Base-by-base conservation (phyloP, 2,329 filamentous ascomycete genomes). In the Fusarium nanum region DNA sequence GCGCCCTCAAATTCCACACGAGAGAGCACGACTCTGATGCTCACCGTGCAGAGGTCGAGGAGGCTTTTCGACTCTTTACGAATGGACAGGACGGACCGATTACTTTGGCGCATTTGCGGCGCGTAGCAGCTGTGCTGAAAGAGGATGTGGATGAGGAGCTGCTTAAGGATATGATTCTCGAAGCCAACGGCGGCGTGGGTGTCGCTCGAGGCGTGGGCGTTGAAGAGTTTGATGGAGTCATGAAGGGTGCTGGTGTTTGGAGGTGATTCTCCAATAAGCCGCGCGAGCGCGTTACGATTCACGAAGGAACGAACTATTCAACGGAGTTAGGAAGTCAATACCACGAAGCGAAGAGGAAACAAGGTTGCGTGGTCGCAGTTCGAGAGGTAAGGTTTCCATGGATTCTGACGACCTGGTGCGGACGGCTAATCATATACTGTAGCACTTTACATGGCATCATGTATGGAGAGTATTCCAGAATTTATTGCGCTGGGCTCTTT, bases 131-230 rank as follows among this genome's bases (percentile, higher is more conserved):
- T 72, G 88, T 93, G 74, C 82, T 99, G 74, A 93, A 93, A 80
- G 93, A 97, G 81, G 93, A 91, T 67, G 90, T 97, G 25, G 88
- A 89, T 63, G 96, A 98, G 75, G 91, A 93, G 50, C 81, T 97
- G 76, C 82, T 99, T 76, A 89, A 88, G 82, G 94, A 98, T 83
- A 99, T 99, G 96, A 91, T 99, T 61, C 83, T 94, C 50, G 95
- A 98, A 84, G 96, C 95, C 50, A 98, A 97, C 79, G 93, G 92
- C 5, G 93, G 93, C 3, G 89, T 86, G 6, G 91, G 92, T 18
- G 87, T 92, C 13, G 88, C 84, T 40, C 87, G 84, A 60, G 93
- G 92, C 10, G 95, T 97, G 12, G 88, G 84, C 42, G 84, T 90
- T 76, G 90, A 92, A 55, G 93, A 98, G 76, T 97, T 97, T 81